phyloP scores from a whole-genome alignment of 805 yeast species.

The Clavispora fructus region DNA sequence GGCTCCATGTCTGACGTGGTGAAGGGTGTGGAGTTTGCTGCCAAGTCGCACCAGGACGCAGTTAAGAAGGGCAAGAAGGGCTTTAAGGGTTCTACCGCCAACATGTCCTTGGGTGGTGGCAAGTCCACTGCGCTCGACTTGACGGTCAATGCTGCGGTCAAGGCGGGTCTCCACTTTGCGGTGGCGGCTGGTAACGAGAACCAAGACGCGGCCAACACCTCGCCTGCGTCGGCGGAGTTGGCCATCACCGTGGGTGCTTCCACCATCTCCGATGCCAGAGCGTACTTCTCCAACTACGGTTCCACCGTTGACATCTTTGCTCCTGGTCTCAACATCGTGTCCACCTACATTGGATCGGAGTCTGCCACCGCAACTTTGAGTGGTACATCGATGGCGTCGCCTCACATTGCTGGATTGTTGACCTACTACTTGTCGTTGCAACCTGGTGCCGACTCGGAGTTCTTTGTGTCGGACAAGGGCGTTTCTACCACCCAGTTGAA shows the following conservation, averaged over 20 bases:
- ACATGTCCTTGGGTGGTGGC: constrained; percentile 61
- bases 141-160: constrained; percentile 55
- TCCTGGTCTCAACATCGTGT: constrained; percentile 52
- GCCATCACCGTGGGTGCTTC: constrained; percentile 52
- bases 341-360: constrained; percentile 69
- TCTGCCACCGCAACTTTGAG: constrained; percentile 77
- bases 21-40: constrained; percentile 42
- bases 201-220: constrained; percentile 52
- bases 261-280: constrained; percentile 39
- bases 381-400: constrained; percentile 98
- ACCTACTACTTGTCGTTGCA: constrained; percentile 84
- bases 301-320: constrained; percentile 49
- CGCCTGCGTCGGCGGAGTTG: constrained; percentile 57
- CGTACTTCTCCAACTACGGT: constrained; percentile 52
- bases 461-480: constrained; percentile 45
- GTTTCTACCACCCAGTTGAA: constrained; percentile 72
- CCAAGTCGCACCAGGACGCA: constrained; percentile 33
- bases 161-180: constrained; percentile 53
- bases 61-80: constrained; percentile 38
- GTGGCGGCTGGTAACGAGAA: constrained; percentile 64
- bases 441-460: constrained; percentile 67
- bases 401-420: constrained; percentile 89
- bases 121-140: constrained; percentile 50
- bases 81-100: constrained; percentile 56
- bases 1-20: constrained; percentile 39